Base-by-base conservation (phyloP, 2,329 filamentous ascomycete species). In the Cytospora paraplurivora region DNA sequence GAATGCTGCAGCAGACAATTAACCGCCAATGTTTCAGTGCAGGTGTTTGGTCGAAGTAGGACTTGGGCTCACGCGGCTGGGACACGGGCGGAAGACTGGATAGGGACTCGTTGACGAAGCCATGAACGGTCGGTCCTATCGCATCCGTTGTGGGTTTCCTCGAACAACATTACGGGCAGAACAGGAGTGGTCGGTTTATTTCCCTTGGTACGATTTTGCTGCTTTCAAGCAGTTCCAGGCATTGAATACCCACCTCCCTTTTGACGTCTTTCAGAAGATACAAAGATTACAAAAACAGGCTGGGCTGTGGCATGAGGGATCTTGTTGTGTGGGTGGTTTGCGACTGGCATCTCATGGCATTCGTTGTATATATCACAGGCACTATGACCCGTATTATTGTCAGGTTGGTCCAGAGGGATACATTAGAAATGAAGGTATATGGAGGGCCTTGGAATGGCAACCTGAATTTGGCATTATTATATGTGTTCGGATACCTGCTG, bases 21-120 rank as follows among this genome's bases (percentile, higher is more conserved):
- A 7, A 11, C 13, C 19, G 35, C 32, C 17, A 2, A 37, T 13
- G 8, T 38, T 35, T 27, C 15, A 65, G 10, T 68, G 63, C 77
- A 67, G 75, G 71, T 47, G 17, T 47, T 11, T 17, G 41, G 19
- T 1, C n/a, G 19, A 19, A 47, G 8, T n/a, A 47, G 4, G n/a
- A 47, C 10, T 8, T 10, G 41, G 7, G n/a, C 12, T 5, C 15
- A 11, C 11, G 15, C 7, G 10, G 41, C 19, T 17, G n/a, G 41
- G 19, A 21, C 7, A 47, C 41, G n/a, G 17, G 19, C n/a, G n/a
- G 41, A 15, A 47, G 41, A 8, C 41, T 47, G 41, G n/a, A 21
- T 11, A 19, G 19, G 8, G n/a, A 8, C 41, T 47, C 12, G 41
- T 11, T 11, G n/a, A 47, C n/a, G n/a, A 19, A 47, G 8, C 11